These are phyloP conservation scores for Thelonectria rubi DNA, from an alignment of 2,329 filamentous ascomycete genomes.

Conservation along the genomic window DNA sequence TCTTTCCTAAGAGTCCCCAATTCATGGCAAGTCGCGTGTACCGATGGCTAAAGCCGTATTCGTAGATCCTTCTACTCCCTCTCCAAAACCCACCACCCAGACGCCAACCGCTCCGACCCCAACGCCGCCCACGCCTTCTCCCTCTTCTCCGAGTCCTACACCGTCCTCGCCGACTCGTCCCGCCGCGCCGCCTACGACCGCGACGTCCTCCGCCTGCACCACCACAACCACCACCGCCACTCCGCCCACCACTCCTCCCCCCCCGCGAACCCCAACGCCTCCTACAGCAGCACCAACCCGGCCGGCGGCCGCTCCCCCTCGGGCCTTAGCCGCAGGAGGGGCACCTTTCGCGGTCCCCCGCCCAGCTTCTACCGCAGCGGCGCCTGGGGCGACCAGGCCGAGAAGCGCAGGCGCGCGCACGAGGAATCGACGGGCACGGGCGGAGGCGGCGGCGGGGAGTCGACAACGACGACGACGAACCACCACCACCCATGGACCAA, in stretches of 20 bases:
- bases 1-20: not conserved
- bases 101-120: slow-evolving; percentile 83
- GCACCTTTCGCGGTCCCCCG: slow-evolving; percentile 83
- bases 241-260: slow-evolving; percentile 40
- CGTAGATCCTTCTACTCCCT: slow-evolving; percentile 83
- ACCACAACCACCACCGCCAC: slow-evolving; percentile 44
- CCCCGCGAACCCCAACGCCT: slow-evolving; percentile 51
- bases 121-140: slow-evolving; percentile 79
- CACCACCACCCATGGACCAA: slow-evolving; percentile 37
- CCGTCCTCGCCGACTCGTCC: slow-evolving; percentile 73
- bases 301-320: slow-evolving; percentile 81
- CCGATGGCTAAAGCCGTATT: not conserved
- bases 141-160: slow-evolving; percentile 85
- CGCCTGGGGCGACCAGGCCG: slow-evolving; percentile 74
- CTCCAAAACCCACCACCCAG: slow-evolving; percentile 91
- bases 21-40: not conserved
- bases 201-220: slow-evolving; percentile 61
- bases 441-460: slow-evolving; percentile 27
- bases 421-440: slow-evolving; percentile 52
- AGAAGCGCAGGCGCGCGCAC: slow-evolving; percentile 66
- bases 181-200: slow-evolving; percentile 86
- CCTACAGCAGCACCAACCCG: slow-evolving; percentile 68
- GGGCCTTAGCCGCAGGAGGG: slow-evolving; percentile 79
- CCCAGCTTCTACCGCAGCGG: slow-evolving; percentile 87
- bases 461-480: not conserved